Conservation (phyloP, 805 yeast genomes). For the Ogataea nonfermentans region DNA sequence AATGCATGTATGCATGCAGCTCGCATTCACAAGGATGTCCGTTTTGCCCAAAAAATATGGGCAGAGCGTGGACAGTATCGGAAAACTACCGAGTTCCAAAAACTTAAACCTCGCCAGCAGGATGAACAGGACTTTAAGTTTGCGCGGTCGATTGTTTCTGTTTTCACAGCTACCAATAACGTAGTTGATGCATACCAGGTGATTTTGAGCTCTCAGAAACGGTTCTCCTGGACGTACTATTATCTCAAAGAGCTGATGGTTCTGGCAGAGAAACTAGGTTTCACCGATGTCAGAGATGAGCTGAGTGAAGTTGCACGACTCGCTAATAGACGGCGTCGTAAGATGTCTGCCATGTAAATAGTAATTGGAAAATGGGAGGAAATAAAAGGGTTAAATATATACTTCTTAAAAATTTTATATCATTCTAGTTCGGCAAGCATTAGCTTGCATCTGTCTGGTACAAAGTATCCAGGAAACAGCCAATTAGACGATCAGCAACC, state of each 20-base stretch:
- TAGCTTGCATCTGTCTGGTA: conserved; percentile 46
- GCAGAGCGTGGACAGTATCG: conserved; percentile 74
- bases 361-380: neutral
- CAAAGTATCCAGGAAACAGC: conserved; percentile 76
- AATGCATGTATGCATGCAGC: conserved; percentile 68
- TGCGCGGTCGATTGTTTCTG: conserved; percentile 67
- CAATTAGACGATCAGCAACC: conserved; percentile 75
- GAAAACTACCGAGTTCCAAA: conserved; percentile 48
- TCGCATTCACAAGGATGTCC: conserved; percentile 47
- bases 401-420: neutral
- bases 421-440: neutral
- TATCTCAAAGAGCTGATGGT: conserved; percentile 42
- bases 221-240: conserved; percentile 65
- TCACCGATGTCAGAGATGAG: conserved; percentile 33
- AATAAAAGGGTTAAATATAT: neutral
- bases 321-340: conserved; percentile 18
- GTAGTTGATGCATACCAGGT: conserved; percentile 70
- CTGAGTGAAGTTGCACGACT: conserved; percentile 24
- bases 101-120: conserved; percentile 36
- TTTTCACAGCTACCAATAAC: conserved; percentile 53
- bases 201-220: conserved; percentile 61
- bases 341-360: conserved; percentile 5
- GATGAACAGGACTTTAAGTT: conserved; percentile 58
- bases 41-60: conserved; percentile 70
- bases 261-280: conserved; percentile 45